phyloP scores from a whole-genome alignment of 352 stramenopile genomes.

The Phytophthora capsici region DNA sequence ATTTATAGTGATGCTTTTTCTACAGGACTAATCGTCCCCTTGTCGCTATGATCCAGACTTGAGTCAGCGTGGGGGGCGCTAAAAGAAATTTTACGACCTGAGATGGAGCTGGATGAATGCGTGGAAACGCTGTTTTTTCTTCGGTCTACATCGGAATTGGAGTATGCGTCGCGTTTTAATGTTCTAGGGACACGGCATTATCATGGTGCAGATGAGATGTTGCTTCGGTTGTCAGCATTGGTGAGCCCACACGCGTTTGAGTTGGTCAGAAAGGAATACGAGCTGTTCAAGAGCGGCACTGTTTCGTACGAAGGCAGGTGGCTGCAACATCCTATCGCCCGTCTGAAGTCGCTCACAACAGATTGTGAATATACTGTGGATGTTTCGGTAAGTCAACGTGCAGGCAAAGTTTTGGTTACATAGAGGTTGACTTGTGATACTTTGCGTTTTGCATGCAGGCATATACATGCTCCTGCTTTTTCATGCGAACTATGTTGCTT shows the following conservation, averaged over 20 bases:
- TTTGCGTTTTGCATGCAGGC: neutral
- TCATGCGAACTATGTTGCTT: neutral
- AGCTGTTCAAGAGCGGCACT: neutral
- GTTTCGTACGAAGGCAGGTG: neutral
- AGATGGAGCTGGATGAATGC: slow-evolving; percentile 15
- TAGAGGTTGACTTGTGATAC: neutral
- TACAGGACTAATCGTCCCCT: too few relatives aligned
- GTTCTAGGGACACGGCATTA: slow-evolving; percentile 5
- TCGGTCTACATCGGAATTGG: slow-evolving; percentile 1
- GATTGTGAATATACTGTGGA: slow-evolving; percentile 2
- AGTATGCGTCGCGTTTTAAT: slow-evolving; percentile 3
- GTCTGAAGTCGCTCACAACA: too few relatives aligned
- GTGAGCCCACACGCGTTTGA: neutral
- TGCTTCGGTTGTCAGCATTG: slow-evolving; percentile 1
- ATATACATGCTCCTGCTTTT: neutral
- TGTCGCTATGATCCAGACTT: too few relatives aligned
- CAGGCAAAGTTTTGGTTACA: neutral
- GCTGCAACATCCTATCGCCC: too few relatives aligned
- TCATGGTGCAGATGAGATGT: slow-evolving; percentile 3
- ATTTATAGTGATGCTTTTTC: neutral
- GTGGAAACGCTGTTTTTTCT: slow-evolving; percentile 10
- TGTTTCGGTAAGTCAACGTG: slow-evolving; percentile 4
- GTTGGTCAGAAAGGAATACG: slow-evolving; percentile 5
- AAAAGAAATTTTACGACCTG: slow-evolving; percentile 6
- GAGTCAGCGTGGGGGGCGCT: slow-evolving; percentile 3